Base-by-base conservation (phyloP, 1,139 yeast species). In the Lodderomyces elongisporus region DNA sequence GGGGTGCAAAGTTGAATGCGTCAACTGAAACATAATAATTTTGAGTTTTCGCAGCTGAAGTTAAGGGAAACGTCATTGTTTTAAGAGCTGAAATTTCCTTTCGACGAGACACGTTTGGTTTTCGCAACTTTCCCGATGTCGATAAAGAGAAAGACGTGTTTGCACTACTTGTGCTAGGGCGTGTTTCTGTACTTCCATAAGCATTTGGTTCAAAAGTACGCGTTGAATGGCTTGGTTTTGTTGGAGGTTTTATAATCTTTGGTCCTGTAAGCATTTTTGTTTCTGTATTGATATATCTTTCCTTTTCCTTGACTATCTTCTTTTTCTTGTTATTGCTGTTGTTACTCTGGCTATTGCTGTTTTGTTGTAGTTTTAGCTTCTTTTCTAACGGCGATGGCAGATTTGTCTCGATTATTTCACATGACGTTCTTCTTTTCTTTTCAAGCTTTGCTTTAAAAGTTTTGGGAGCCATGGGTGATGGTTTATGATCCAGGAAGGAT, bases 1-100 rank as follows among this genome's bases (percentile, higher is more conserved):
- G 65, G 0, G 71, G 65, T 4, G 68, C 65, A 50, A 60, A 80
- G 41, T 72, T 70, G 52, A 82, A 82, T 1, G 88, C 89, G 54
- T 82, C 93, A 24, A 82, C 85, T 0, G 80, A 72, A 2, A 82
- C 47, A 26, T 58, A 47, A 52, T 63, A 51, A 18, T 36, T 33
- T 7, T 31, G 14, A 2, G 36, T 34, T 2, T 49, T 43, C 14
- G 25, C 20, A 16, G 33, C 24, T 20, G 33, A 25, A 16, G 31
- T 33, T 5, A 49, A 41, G 5, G 58, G 61, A 41, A 82, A 78
- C 1, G 54, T 46, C 26, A 82, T 45, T 2, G 70, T 65, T 46
- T 82, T 82, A 29, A 76, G 64, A 2, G 58, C 58, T 0, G 85
- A 87, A 1, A 80, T 71, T 2, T 71, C 68, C 25, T 57, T 58